Evolutionary conservation across 371 early-diverging fungal genomes (phyloP).

Genomic region (Mortierella sp.): DNA sequence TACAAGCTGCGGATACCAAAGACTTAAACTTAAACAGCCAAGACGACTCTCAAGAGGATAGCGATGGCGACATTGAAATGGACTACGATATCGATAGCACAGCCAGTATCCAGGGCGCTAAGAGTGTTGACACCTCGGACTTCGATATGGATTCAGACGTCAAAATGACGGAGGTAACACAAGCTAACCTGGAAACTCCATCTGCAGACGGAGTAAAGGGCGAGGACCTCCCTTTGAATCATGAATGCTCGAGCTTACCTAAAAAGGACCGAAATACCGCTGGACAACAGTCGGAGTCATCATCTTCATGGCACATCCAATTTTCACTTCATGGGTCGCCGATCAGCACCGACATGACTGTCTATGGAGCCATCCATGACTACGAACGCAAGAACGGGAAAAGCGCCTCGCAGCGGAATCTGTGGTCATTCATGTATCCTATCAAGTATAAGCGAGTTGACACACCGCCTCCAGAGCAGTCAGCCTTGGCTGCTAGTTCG

Average conservation of each 20-base stretch:
- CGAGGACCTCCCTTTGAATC: not conserved
- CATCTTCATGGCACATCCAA: slow-evolving; percentile 62
- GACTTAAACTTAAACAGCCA: slow-evolving; percentile 3
- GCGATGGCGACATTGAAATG: slow-evolving; percentile 56
- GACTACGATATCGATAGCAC: slow-evolving; percentile 28
- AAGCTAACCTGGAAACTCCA: not conserved
- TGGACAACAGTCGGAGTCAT: slow-evolving; percentile 11
- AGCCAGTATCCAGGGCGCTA: slow-evolving; percentile 13
- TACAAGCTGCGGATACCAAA: not conserved
- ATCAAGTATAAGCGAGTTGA: slow-evolving; percentile 62
- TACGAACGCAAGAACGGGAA: slow-evolving; percentile 58
- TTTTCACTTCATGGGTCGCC: slow-evolving; percentile 65
- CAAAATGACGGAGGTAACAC: slow-evolving; percentile 16
- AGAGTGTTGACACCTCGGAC: slow-evolving; percentile 31
- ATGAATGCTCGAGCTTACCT: not conserved
- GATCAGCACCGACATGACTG: slow-evolving; percentile 67
- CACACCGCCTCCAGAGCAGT: slow-evolving; percentile 25
- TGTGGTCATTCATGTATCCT: slow-evolving; percentile 68
- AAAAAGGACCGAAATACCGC: slow-evolving; percentile 8
- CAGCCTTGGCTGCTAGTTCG: slow-evolving; percentile 5
- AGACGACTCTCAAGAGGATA: slow-evolving; percentile 24
- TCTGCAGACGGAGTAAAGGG: not conserved
- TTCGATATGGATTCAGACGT: slow-evolving; percentile 34
- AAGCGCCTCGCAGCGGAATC: slow-evolving; percentile 49
- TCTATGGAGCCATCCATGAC: slow-evolving; percentile 73